phyloP scores from a whole-genome alignment of 768 basidiomycete species.

The Crassisporium funariophilum region DNA sequence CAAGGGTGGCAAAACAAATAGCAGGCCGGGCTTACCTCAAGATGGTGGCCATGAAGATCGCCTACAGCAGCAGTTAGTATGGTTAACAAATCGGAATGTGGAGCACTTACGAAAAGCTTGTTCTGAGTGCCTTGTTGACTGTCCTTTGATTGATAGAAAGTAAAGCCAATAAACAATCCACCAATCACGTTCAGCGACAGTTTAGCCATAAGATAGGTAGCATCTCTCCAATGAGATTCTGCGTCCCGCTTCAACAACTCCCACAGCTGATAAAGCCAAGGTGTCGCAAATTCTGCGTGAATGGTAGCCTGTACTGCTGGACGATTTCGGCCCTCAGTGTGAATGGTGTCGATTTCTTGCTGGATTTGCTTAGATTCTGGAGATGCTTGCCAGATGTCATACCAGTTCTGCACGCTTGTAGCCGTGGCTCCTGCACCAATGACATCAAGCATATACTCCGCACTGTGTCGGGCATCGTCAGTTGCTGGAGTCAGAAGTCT shows the following conservation, averaged over 20 bases:
- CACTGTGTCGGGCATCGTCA: constrained; percentile 31
- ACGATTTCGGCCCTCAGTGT: constrained; percentile 46
- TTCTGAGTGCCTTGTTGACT: constrained; percentile 63
- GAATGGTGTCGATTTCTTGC: constrained; percentile 47
- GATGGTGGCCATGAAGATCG: constrained; percentile 60
- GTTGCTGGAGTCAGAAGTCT: not conserved
- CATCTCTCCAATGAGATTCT: constrained; percentile 54
- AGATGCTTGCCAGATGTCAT: constrained; percentile 54
- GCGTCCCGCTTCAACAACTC: constrained; percentile 48
- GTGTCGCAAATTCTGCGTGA: constrained; percentile 50
- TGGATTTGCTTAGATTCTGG: constrained; percentile 41
- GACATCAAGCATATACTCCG: constrained; percentile 68
- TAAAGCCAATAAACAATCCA: constrained; percentile 63
- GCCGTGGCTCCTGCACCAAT: constrained; percentile 77
- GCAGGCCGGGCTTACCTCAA: constrained; percentile 27
- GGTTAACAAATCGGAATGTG: constrained; percentile 14
- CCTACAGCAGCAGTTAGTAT: constrained; percentile 26
- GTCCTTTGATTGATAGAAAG: constrained; percentile 59
- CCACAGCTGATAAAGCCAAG: constrained; percentile 51
- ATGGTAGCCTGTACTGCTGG: constrained; percentile 39
- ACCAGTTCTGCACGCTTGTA: constrained; percentile 57
- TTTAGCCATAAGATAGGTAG: constrained; percentile 64
- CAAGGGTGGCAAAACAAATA: not conserved
- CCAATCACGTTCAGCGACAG: constrained; percentile 52
- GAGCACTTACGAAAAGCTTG: constrained; percentile 58